Evolutionary conservation across 2,329 filamentous ascomycete species (phyloP).

Genomic region (Stemphylium lycopersici): DNA sequence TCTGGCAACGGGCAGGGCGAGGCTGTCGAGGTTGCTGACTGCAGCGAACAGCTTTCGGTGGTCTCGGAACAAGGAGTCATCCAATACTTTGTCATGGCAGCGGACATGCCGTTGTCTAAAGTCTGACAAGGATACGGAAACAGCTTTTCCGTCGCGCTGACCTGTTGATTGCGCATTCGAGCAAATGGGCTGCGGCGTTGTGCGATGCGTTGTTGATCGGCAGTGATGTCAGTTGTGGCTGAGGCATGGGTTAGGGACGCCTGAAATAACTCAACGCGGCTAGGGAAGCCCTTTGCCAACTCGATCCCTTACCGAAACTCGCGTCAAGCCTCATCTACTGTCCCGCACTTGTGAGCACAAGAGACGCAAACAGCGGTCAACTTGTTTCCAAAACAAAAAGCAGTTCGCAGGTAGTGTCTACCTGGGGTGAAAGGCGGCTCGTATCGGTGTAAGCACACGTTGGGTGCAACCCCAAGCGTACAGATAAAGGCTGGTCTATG

Average conservation of each 20-base stretch:
- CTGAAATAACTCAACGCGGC: constrained; percentile 4
- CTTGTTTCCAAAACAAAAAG: neutral
- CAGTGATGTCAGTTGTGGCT: constrained; percentile 17
- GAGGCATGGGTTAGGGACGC: constrained; percentile 8
- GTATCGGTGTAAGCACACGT: constrained; percentile 11
- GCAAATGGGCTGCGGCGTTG: constrained; percentile 11
- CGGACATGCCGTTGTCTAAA: constrained; percentile 5
- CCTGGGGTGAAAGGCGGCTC: neutral
- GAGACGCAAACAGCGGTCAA: neutral
- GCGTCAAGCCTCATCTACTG: neutral
- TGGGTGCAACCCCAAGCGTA: neutral
- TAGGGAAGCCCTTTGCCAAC: neutral
- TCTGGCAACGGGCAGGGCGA: constrained; percentile 20
- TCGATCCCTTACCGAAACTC: neutral
- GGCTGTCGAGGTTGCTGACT: constrained; percentile 23
- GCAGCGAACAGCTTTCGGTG: constrained; percentile 21
- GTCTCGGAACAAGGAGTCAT: constrained; percentile 3
- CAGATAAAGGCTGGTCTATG: constrained; percentile 1
- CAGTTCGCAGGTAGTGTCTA: neutral
- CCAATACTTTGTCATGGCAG: constrained; percentile 1
- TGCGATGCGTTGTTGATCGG: constrained; percentile 15
- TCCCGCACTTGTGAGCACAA: neutral
- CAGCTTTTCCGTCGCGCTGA: constrained; percentile 1
- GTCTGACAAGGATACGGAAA: neutral
- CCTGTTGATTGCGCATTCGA: constrained; percentile 13